Evolutionary conservation across 139 green algal species (phyloP).

Genomic region (Ostreobium quekettii): DNA sequence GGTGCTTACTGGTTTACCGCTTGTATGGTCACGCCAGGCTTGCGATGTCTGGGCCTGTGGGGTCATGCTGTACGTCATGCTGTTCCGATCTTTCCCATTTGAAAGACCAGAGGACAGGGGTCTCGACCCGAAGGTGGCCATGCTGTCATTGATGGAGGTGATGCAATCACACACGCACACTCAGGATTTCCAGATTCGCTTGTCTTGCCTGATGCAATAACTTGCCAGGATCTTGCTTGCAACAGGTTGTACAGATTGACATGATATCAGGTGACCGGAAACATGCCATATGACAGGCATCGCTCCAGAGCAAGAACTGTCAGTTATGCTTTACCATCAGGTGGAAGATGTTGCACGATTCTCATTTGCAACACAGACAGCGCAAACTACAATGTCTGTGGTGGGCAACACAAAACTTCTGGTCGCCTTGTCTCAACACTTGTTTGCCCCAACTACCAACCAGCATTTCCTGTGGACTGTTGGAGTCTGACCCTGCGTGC

Average conservation of each 20-base stretch:
- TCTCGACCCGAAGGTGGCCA: not conserved
- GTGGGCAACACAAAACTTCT: not conserved
- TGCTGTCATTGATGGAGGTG: conserved; percentile 2
- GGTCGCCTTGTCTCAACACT: not conserved
- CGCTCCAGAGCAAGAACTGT: no score
- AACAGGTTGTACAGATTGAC: not conserved
- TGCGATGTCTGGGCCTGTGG: conserved; percentile 64
- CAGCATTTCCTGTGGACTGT: not conserved
- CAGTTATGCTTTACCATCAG: no score
- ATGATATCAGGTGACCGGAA: not conserved
- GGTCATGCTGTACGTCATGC: conserved; percentile 97
- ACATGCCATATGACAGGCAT: not conserved
- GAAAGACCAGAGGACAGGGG: conserved; percentile 35
- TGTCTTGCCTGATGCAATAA: no score
- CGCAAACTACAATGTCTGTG: no score
- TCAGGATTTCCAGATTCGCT: not conserved
- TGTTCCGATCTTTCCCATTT: conserved; percentile 90
- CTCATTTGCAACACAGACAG: no score
- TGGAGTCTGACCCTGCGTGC: not conserved
- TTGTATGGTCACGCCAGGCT: no score
- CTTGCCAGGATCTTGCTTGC: not conserved
- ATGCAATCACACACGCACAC: not conserved
- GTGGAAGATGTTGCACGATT: no score
- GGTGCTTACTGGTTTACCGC: no score
- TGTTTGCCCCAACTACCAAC: not conserved